Evolutionary conservation across 768 basidiomycete genomes (phyloP).

Genomic region (Ramaria sp.): DNA sequence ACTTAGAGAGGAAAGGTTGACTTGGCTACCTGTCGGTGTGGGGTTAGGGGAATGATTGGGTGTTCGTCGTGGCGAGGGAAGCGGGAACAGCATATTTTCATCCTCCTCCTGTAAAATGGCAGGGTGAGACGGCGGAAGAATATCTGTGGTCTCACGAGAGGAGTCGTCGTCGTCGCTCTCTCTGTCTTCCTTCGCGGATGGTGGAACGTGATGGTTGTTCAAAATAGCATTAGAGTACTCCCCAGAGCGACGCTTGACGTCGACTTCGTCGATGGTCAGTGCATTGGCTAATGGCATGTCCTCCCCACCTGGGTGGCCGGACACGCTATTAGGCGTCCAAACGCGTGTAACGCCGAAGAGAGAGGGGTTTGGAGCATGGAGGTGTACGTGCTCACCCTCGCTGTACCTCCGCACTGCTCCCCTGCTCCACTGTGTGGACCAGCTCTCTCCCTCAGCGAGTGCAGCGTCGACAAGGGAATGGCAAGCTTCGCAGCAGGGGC

Average conservation of each 20-base stretch:
- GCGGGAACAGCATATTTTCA: slow-evolving; percentile 44
- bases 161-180: neutral
- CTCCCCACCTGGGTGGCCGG: neutral
- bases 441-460: slow-evolving; percentile 41
- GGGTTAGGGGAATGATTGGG: slow-evolving; percentile 31
- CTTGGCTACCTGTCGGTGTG: slow-evolving; percentile 19
- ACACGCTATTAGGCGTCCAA: slow-evolving; percentile 9
- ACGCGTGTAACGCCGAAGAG: slow-evolving; percentile 15
- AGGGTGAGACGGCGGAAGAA: neutral
- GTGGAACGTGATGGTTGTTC: neutral
- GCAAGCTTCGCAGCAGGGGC: slow-evolving; percentile 62
- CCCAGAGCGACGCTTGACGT: slow-evolving; percentile 34
- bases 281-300: slow-evolving; percentile 19
- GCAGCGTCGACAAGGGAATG: slow-evolving; percentile 46
- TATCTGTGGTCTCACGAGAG: neutral
- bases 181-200: neutral
- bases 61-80: slow-evolving; percentile 47
- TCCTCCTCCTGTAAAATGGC: slow-evolving; percentile 31
- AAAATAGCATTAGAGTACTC: neutral
- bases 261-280: slow-evolving; percentile 54
- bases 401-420: slow-evolving; percentile 50
- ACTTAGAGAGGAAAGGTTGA: neutral
- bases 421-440: slow-evolving; percentile 53
- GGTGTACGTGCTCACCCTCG: slow-evolving; percentile 25
- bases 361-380: slow-evolving; percentile 17